phyloP scores from a whole-genome alignment of 2,329 filamentous ascomycete genomes.

The Fusarium solani-melongenae region DNA sequence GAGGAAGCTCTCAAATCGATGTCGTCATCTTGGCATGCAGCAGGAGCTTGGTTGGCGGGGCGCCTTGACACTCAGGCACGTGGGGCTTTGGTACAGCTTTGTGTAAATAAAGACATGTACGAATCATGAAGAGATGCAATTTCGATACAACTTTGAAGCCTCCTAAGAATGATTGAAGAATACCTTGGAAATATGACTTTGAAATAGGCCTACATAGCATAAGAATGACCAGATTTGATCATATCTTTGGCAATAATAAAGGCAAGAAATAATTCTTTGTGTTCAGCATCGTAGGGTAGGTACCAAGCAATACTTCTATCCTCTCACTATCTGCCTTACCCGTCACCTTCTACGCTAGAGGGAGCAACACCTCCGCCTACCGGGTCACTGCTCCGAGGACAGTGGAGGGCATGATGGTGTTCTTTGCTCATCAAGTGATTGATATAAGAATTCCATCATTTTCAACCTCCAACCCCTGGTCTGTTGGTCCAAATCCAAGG shows the following conservation, averaged over 20 bases:
- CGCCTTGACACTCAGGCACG: neutral
- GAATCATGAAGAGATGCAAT: neutral
- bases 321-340: neutral
- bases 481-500: neutral
- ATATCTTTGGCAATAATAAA: neutral
- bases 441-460: conserved; percentile 10
- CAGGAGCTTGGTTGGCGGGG: conserved; percentile 6
- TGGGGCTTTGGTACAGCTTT: conserved; percentile 16
- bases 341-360: neutral
- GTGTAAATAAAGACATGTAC: neutral
- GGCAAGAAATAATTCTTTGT: neutral
- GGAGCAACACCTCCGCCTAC: conserved; percentile 12
- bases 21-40: conserved; percentile 34
- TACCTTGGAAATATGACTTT: neutral
- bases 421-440: conserved; percentile 16
- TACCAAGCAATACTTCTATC: neutral
- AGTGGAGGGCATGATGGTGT: conserved; percentile 16
- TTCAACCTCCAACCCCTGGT: neutral
- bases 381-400: neutral
- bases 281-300: neutral
- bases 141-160: neutral
- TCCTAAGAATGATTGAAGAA: neutral
- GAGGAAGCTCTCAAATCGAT: conserved; percentile 30
- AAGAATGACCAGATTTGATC: neutral
- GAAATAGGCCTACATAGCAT: no score